Evolutionary conservation across 1,139 yeast genomes (phyloP).

Genomic region (Yamadazyma diddensiae): DNA sequence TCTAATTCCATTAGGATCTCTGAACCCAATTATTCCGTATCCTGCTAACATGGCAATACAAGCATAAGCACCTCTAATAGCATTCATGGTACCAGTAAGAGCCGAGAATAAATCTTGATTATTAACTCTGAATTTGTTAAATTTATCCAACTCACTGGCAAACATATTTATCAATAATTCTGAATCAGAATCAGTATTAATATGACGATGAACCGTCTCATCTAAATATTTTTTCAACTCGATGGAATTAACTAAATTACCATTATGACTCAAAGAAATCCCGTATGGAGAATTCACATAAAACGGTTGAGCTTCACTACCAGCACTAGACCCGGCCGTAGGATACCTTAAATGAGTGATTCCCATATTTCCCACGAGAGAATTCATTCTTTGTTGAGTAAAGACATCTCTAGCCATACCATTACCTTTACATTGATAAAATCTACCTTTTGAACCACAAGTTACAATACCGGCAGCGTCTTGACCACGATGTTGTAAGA

Average conservation of each 20-base stretch:
- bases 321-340: conserved; percentile 97
- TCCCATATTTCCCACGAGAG: conserved; percentile 92
- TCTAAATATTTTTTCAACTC: conserved; percentile 79
- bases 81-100: conserved; percentile 71
- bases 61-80: conserved; percentile 93
- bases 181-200: conserved; percentile 94
- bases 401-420: conserved; percentile 99
- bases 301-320: conserved; percentile 97
- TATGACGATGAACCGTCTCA: conserved; percentile 93
- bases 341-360: conserved; percentile 94
- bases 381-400: conserved; percentile 74
- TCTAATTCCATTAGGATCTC: conserved; percentile 96
- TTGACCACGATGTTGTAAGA: conserved; percentile 96
- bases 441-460: conserved; percentile 89
- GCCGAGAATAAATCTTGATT: conserved; percentile 88
- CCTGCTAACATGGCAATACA: conserved; percentile 96
- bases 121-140: conserved; percentile 90
- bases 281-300: conserved; percentile 98
- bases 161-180: conserved; percentile 85
- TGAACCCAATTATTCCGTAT: conserved; percentile 89
- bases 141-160: conserved; percentile 87
- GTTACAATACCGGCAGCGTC: conserved; percentile 99
- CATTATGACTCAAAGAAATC: conserved; percentile 85
- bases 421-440: conserved; percentile 96
- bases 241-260: conserved; percentile 85